Conservation (phyloP, 2,329 filamentous ascomycete genomes). For the Fusarium virguliforme region DNA sequence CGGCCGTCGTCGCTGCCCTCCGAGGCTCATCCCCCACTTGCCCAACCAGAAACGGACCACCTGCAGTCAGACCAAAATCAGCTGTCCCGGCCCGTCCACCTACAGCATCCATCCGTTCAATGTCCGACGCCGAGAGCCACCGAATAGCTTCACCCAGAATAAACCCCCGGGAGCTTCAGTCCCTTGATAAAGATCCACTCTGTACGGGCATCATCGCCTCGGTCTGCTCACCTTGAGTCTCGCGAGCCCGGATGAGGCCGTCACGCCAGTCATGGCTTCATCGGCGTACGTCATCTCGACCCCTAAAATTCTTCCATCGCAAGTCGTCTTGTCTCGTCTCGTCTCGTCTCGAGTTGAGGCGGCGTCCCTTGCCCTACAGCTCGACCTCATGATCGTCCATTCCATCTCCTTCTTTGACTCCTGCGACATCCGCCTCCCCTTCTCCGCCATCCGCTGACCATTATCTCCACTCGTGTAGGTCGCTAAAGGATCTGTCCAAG, state of each 20-base stretch:
- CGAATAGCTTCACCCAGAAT: slow-evolving; percentile 47
- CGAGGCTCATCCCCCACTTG: slow-evolving; percentile 42
- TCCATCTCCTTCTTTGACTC: slow-evolving; percentile 34
- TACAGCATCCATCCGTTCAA: background rate
- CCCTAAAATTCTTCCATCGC: slow-evolving; percentile 46
- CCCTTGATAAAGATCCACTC: slow-evolving; percentile 38
- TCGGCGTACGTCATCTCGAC: slow-evolving; percentile 50
- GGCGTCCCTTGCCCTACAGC: slow-evolving; percentile 33
- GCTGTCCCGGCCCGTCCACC: slow-evolving; percentile 13
- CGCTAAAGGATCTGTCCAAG: slow-evolving; percentile 74
- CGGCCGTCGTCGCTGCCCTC: slow-evolving; percentile 25
- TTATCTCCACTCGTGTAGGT: slow-evolving; percentile 58
- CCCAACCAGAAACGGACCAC: slow-evolving; percentile 33
- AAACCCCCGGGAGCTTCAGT: slow-evolving; percentile 25
- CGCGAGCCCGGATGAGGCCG: slow-evolving; percentile 50
- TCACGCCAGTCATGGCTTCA: slow-evolving; percentile 51
- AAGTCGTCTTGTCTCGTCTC: slow-evolving; percentile 1
- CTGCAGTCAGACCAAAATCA: slow-evolving; percentile 31
- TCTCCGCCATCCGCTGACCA: slow-evolving; percentile 39
- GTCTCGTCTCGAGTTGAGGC: background rate
- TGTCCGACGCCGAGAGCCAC: slow-evolving; percentile 29
- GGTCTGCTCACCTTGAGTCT: slow-evolving; percentile 44
- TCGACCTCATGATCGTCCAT: slow-evolving; percentile 35
- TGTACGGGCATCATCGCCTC: slow-evolving; percentile 45
- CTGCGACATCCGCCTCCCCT: slow-evolving; percentile 32